Evolutionary conservation across 1,139 yeast genomes (phyloP), one percentile per base, ranked within the genome.

Genomic region (Debaryomycetaceae sp.): DNA sequence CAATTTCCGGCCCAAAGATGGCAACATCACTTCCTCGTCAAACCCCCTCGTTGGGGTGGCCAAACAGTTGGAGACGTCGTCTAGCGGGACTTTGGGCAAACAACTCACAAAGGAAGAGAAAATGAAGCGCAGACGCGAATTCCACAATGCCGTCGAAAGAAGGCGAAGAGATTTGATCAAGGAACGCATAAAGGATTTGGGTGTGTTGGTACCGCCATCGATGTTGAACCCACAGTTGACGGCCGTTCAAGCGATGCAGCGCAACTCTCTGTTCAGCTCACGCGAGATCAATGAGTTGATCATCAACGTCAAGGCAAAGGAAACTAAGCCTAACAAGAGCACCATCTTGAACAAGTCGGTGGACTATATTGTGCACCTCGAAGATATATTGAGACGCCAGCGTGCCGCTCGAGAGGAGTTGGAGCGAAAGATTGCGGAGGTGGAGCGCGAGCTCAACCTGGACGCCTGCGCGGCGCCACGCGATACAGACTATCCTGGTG

Each of bases 111-210:
- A 78, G 46, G 91, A 82, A 38, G 85, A 78, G 36, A 82, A 79
- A 45, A 50, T 80, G 35, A 71, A 72, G 41, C 68, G 91, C 45
- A 68, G 89, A 44, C 62, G 88, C 40, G 89, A 82, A 47, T 77
- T 82, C 44, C 93, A 83, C 48, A 83, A 83, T 49, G 91, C 88
- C 1, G 93, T 83, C 4, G 93, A 83, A 51, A 65, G 91, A 48
- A 68, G 89, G 50, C 67, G 93, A 51, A 65, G 93, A 43, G 93
- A 83, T 48, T 60, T 83, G 43, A 83, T 83, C 42, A 83, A 83
- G 51, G 83, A 79, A 46, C 73, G 82, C 44, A 82, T 83, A 38
- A 79, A 80, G 48, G 89, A 81, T 40, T 56, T 83, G 40, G 86
- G 89, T 1, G 55, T 69, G 19, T 61, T 82, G 29, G 84, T 82